phyloP scores from a whole-genome alignment of 371 early-diverging fungal species.

The Amoeboaphelidium protococcarum region DNA sequence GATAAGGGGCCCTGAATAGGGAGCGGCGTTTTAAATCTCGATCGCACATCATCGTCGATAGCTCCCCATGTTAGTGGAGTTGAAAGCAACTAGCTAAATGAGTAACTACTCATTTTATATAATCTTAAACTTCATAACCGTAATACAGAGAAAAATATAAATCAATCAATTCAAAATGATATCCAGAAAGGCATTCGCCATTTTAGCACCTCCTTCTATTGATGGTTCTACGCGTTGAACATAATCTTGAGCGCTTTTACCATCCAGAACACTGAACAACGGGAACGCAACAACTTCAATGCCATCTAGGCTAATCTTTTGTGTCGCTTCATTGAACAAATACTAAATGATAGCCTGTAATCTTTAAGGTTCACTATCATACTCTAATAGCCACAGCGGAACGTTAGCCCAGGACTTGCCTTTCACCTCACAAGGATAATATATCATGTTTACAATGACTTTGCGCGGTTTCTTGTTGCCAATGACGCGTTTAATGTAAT shows the following conservation, averaged over 20 bases:
- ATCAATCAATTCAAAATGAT: too few relatives aligned
- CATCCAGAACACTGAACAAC: conserved; percentile 4
- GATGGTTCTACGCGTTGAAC: conserved; percentile 5
- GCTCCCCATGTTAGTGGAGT: too few relatives aligned
- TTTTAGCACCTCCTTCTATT: conserved; percentile 3
- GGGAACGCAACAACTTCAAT: conserved; percentile 4
- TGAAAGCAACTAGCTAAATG: too few relatives aligned
- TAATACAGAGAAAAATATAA: too few relatives aligned
- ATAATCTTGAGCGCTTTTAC: conserved; percentile 3
- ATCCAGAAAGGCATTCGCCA: too few relatives aligned
- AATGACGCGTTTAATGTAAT: neutral
- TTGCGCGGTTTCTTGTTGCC: conserved; percentile 5
- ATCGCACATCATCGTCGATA: too few relatives aligned
- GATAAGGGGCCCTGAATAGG: too few relatives aligned
- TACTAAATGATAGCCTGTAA: conserved; percentile 4
- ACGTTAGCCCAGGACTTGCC: conserved; percentile 4
- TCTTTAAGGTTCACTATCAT: conserved; percentile 2
- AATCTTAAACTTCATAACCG: too few relatives aligned
- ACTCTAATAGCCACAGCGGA: conserved; percentile 1
- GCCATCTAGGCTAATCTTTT: conserved; percentile 3
- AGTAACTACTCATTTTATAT: too few relatives aligned
- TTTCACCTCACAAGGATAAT: conserved; percentile 3
- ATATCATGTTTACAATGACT: conserved; percentile 6
- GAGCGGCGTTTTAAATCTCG: too few relatives aligned
- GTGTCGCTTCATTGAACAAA: too few relatives aligned